phyloP scores from a whole-genome alignment of 345 rosid genomes.

The Dovyalis caffra region DNA sequence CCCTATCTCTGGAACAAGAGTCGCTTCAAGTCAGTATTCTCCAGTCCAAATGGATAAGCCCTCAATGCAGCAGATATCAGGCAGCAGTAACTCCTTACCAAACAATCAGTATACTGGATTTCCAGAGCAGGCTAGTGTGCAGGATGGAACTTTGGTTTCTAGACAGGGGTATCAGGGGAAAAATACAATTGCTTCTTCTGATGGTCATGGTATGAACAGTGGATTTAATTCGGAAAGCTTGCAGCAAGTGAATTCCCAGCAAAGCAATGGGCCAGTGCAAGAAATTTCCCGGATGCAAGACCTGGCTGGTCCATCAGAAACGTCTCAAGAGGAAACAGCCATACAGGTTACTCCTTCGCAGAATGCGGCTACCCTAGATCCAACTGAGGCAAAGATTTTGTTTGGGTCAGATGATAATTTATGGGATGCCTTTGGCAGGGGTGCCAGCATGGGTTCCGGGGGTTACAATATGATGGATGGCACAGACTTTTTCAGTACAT shows the following conservation, averaged over 20 bases:
- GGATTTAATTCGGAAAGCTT: slow-evolving; percentile 44
- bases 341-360: slow-evolving; percentile 40
- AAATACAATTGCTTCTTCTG: slow-evolving; percentile 29
- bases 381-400: slow-evolving; percentile 83
- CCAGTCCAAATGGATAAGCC: slow-evolving; percentile 53
- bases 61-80: slow-evolving; percentile 41
- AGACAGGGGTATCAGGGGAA: slow-evolving; percentile 50
- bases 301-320: slow-evolving; percentile 38
- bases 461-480: slow-evolving; percentile 44
- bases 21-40: slow-evolving; percentile 41
- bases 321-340: slow-evolving; percentile 38
- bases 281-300: slow-evolving; percentile 44
- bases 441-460: slow-evolving; percentile 42
- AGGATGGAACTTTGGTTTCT: slow-evolving; percentile 46
- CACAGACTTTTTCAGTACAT: slow-evolving; percentile 44
- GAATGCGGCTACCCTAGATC: slow-evolving; percentile 73
- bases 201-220: slow-evolving; percentile 41
- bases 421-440: slow-evolving; percentile 78
- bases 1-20: slow-evolving; percentile 49
- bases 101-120: slow-evolving; percentile 46
- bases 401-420: slow-evolving; percentile 81
- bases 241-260: slow-evolving; percentile 41
- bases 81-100: slow-evolving; percentile 44
- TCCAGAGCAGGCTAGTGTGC: slow-evolving; percentile 45
- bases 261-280: slow-evolving; percentile 35